Percentiles rank a stretch among this genome's conserved stretches.
phyloP scores from a whole-genome alignment of 768 basidiomycete genomes.

The Russula virescens region DNA sequence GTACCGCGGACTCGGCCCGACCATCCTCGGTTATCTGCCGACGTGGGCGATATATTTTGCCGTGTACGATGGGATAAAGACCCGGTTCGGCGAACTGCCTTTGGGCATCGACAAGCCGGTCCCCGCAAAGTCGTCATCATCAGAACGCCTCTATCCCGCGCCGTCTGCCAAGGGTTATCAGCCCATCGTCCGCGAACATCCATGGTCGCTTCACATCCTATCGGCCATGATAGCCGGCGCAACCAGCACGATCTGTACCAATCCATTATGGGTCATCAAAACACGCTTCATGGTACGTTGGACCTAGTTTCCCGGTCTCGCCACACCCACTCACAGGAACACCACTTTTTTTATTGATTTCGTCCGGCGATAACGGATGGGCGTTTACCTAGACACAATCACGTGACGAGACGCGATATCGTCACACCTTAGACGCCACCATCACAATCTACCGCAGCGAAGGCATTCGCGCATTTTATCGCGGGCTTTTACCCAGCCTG shows the following conservation, averaged over 20 bases:
- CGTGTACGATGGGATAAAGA: conserved; percentile 95
- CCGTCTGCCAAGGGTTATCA: conserved; percentile 84
- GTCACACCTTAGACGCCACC: conserved; percentile 87
- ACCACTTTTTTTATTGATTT: neutral
- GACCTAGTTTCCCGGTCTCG: conserved; percentile 22
- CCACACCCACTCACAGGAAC: too few relatives aligned
- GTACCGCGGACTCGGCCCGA: conserved; percentile 96
- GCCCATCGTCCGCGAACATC: conserved; percentile 71
- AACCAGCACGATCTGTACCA: conserved; percentile 87
- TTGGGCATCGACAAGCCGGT: conserved; percentile 33
- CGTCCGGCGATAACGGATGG: neutral
- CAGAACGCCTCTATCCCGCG: conserved; percentile 66
- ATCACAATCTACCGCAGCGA: conserved; percentile 85
- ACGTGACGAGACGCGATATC: conserved; percentile 69
- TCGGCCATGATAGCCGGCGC: conserved; percentile 97
- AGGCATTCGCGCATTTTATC: conserved; percentile 86
- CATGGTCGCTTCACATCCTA: conserved; percentile 83
- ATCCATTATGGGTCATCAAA: conserved; percentile 98
- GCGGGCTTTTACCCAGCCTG: conserved; percentile 87
- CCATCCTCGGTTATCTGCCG: conserved; percentile 92
- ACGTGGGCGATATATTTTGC: conserved; percentile 99
- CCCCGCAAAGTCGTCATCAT: too few relatives aligned
- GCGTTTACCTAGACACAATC: conserved; percentile 66
- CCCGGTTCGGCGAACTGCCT: conserved; percentile 63
- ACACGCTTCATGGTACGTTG: conserved; percentile 89